A percentile compares a stretch with the other conserved stretches of the same genome.
Evolutionary conservation across 192 early-diverging fungal species (phyloP).

Genomic region (Mortierella alpina): DNA sequence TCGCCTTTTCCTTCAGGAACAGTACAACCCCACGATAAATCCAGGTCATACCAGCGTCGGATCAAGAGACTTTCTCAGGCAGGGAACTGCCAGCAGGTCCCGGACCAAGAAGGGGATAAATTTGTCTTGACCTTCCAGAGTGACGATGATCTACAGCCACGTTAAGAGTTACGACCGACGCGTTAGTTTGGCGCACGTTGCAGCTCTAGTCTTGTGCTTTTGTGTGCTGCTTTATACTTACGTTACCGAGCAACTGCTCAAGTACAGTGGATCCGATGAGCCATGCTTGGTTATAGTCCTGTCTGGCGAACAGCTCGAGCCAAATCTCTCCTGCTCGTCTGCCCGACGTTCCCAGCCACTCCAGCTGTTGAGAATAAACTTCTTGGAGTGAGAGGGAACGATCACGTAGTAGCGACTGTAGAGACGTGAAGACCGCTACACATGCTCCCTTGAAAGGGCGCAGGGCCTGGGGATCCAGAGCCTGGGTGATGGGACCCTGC

Average conservation of each 20-base stretch:
- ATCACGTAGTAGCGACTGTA: background rate
- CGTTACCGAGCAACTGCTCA: slow-evolving; percentile 42
- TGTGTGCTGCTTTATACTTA: background rate
- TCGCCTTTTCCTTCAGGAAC: background rate
- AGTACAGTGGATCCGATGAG: slow-evolving; percentile 42
- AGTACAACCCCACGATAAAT: background rate
- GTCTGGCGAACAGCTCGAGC: slow-evolving; percentile 15
- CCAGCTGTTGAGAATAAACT: slow-evolving; percentile 9
- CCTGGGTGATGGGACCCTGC: background rate
- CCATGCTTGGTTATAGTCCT: slow-evolving; percentile 35
- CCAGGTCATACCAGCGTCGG: slow-evolving; percentile 14
- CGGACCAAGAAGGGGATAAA: slow-evolving; percentile 39
- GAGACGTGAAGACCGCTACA: background rate
- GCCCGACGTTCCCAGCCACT: slow-evolving; percentile 8
- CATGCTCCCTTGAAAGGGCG: slow-evolving; percentile 8
- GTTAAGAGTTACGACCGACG: background rate
- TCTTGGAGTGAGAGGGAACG: background rate
- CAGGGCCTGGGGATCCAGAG: slow-evolving; percentile 10
- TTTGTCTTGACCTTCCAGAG: slow-evolving; percentile 29
- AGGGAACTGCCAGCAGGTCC: slow-evolving; percentile 26
- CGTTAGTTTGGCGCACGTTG: no score
- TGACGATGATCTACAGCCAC: slow-evolving; percentile 26
- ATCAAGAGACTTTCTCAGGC: slow-evolving; percentile 23
- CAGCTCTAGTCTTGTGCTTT: background rate
- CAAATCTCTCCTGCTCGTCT: slow-evolving; percentile 15